Conservation (phyloP, 768 basidiomycete genomes). For the Termitomyces sp. region DNA sequence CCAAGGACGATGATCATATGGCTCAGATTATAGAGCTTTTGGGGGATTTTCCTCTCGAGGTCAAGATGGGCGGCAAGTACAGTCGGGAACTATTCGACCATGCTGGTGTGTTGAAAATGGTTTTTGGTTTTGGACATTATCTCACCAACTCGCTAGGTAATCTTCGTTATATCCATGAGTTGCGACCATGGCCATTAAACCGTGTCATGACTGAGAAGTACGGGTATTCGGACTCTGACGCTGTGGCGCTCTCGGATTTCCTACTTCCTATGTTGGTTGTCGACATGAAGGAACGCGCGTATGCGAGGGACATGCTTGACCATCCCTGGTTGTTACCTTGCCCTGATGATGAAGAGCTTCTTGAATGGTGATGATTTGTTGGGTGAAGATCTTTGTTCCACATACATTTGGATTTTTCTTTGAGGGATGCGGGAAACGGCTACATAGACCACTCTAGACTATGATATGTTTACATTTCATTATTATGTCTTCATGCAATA, state of each 20-base stretch:
- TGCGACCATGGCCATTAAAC: conserved; percentile 78
- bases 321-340: conserved; percentile 64
- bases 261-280: conserved; percentile 70
- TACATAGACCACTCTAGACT: conserved; percentile 2
- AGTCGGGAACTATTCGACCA: conserved; percentile 82
- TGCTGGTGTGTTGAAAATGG: conserved; percentile 37
- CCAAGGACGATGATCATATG: conserved; percentile 94
- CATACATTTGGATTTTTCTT: neutral
- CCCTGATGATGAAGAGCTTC: conserved; percentile 32
- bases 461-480: neutral
- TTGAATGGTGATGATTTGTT: conserved; percentile 33
- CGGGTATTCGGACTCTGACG: conserved; percentile 54
- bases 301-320: conserved; percentile 67
- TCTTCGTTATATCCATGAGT: conserved; percentile 64
- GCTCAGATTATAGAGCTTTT: conserved; percentile 92
- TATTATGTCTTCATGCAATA: neutral
- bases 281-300: conserved; percentile 62
- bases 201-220: conserved; percentile 92
- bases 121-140: neutral
- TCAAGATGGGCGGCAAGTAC: conserved; percentile 82
- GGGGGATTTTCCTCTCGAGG: conserved; percentile 66
- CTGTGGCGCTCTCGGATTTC: conserved; percentile 56
- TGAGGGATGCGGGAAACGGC: neutral
- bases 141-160: conserved; percentile 34
- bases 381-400: neutral